Evolutionary conservation across 306 rosid genomes (phyloP), one percentile per base, ranked within the genome.

Genomic region (Casuarina cunninghamiana): DNA sequence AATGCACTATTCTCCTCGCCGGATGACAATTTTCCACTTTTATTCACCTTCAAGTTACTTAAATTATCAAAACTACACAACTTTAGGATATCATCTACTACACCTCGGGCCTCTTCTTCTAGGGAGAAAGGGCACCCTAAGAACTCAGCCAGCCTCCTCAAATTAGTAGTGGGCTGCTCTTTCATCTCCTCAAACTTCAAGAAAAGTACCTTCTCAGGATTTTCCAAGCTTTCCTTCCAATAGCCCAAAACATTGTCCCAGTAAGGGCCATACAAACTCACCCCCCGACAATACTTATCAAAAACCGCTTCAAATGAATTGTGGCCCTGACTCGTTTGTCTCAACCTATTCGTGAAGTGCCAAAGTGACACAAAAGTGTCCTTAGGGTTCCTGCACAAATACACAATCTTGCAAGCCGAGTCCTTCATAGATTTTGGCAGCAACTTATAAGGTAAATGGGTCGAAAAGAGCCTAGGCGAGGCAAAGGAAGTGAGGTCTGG

Each of bases 361-460:
- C 81, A 79, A 2, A 74, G 26, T 4, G 86, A 87, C 15, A 84
- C 71, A 13, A 87, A 80, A 53, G 38, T 35, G 78, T 84, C 85
- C 76, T 82, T 84, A 0, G 87, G 88, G 53, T 82, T 60, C 19
- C 88, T 78, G 39, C 83, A 75, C 60, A 87, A 53, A 50, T 84
- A 80, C 7, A 87, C 80, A 19, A 82, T 39, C 81, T 82, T 87
- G 53, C 78, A 87, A 8, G 44, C 7, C 8, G 82, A 70, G 41
- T 16, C 26, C 54, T 57, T 82, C 17, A 53, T 53, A 0, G 85
- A 75, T 5, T 67, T 57, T 1, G 83, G 83, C 3, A 80, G 10
- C 4, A 78, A 78, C 0, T 54, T 68, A 3, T 53, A 67, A 0
- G 75, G 72, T 1, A 43, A 49, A 37, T 72, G 72, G 0, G 67